Percentiles rank a stretch among this genome's conserved stretches.
Conservation (phyloP, 805 yeast genomes). For the Starmera dryadoides region DNA sequence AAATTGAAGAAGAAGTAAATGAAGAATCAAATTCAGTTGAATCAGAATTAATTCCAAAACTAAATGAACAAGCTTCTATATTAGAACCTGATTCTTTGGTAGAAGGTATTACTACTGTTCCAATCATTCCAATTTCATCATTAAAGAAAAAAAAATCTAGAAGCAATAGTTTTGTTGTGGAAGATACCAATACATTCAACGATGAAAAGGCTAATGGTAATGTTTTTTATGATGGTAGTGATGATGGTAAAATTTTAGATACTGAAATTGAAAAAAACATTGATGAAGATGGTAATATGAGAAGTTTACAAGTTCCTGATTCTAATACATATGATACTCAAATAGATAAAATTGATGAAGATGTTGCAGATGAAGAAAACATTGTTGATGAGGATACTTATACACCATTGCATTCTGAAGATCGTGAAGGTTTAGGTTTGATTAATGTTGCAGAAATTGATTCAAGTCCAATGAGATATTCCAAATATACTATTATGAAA, state of each 20-base stretch:
- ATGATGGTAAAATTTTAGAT: not conserved
- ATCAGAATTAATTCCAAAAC: no score
- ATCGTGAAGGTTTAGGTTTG: not conserved
- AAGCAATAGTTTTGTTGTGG: not conserved
- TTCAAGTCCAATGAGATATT: conserved; percentile 1
- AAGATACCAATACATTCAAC: not conserved
- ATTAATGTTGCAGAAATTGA: not conserved
- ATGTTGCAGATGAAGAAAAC: not conserved
- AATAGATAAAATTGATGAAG: not conserved
- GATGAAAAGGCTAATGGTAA: not conserved
- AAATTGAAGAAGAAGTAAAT: no score
- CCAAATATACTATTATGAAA: not conserved
- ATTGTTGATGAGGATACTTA: not conserved
- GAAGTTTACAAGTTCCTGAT: no score
- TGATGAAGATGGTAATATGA: no score
- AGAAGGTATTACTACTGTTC: no score
- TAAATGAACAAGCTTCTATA: no score
- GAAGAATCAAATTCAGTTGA: no score
- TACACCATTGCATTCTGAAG: not conserved
- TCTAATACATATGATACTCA: not conserved
- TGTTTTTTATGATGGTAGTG: not conserved
- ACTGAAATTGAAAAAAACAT: no score
- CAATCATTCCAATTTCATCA: no score
- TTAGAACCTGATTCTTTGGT: no score
- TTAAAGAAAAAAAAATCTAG: no score